A percentile compares a stretch with the other conserved stretches of the same genome.
Evolutionary conservation across 257 asterid genomes (phyloP).

Genomic region (Anisodus acutangulus): DNA sequence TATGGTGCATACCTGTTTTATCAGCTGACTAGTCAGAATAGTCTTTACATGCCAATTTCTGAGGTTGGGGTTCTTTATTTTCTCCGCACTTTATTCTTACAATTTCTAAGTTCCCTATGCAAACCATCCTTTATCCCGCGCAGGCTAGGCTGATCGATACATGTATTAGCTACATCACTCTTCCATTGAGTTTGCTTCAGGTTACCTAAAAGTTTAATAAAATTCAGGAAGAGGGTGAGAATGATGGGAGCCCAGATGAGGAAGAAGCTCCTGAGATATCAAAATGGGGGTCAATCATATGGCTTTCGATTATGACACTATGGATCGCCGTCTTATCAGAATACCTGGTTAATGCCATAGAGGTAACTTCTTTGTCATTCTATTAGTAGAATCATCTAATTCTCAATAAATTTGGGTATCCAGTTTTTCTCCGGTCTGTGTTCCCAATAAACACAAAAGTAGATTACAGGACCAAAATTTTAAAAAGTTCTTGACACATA

Average conservation of each 20-base stretch:
- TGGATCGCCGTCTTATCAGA: slow-evolving; percentile 72
- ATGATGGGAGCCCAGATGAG: slow-evolving; percentile 47
- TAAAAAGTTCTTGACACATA: not conserved
- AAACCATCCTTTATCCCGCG: too few species aligned
- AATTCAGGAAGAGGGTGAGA: slow-evolving; percentile 53
- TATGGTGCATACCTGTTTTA: slow-evolving; percentile 67
- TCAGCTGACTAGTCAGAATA: slow-evolving; percentile 65
- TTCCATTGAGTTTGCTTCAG: not conserved
- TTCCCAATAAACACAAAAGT: not conserved
- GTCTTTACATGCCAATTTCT: slow-evolving; percentile 52
- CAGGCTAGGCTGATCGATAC: too few species aligned
- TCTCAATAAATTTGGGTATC: not conserved
- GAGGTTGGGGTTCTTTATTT: slow-evolving; percentile 51
- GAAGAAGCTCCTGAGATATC: slow-evolving; percentile 68
- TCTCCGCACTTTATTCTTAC: not conserved
- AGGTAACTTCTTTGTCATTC: slow-evolving; percentile 46
- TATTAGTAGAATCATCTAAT: not conserved
- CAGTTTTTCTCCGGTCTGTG: not conserved
- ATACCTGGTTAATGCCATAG: slow-evolving; percentile 73
- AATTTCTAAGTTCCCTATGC: too few species aligned
- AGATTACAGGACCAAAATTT: too few species aligned
- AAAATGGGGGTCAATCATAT: slow-evolving; percentile 66
- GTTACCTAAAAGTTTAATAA: not conserved
- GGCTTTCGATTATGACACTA: slow-evolving; percentile 67
- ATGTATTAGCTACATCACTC: too few species aligned